phyloP scores from a whole-genome alignment of 352 stramenopile species.

The Phytophthora palmivora region DNA sequence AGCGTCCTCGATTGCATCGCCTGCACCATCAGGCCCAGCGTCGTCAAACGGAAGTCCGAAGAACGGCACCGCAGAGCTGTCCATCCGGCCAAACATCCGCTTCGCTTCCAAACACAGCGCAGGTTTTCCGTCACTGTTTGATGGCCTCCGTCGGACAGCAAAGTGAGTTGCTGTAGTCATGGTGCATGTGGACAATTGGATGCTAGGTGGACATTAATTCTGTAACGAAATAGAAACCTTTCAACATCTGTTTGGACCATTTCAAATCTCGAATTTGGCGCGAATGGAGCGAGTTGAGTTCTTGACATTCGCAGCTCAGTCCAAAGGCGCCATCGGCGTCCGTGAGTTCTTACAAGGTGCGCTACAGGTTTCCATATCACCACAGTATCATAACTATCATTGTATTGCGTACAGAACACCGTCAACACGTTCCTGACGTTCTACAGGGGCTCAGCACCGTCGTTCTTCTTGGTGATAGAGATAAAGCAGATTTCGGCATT shows the following conservation, averaged over 20 bases:
- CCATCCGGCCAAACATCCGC: conserved; percentile 72
- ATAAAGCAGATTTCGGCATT: conserved; percentile 37
- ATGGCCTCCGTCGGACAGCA: conserved; percentile 31
- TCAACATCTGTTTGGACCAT: background rate
- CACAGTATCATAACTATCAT: background rate
- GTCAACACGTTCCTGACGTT: conserved; percentile 37
- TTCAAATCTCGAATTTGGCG: conserved; percentile 9
- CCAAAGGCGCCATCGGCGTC: conserved; percentile 51
- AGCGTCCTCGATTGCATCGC: conserved; percentile 8
- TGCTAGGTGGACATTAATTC: conserved; percentile 14
- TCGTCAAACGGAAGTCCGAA: conserved; percentile 18
- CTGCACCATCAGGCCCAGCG: conserved; percentile 11
- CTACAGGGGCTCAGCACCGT: conserved; percentile 37
- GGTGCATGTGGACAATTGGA: conserved; percentile 14
- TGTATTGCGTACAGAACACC: conserved; percentile 43
- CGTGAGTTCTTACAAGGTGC: conserved; percentile 49
- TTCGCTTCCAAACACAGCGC: conserved; percentile 63
- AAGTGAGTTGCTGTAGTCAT: conserved; percentile 24
- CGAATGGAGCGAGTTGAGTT: conserved; percentile 27
- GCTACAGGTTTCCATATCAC: background rate
- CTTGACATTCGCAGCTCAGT: conserved; percentile 43
- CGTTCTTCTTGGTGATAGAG: conserved; percentile 17
- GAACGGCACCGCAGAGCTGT: conserved; percentile 39
- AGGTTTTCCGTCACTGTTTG: conserved; percentile 58
- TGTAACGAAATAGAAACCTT: conserved; percentile 3